Evolutionary conservation across 805 yeast genomes (phyloP).

Genomic region (Zygosaccharomyces bisporus): DNA sequence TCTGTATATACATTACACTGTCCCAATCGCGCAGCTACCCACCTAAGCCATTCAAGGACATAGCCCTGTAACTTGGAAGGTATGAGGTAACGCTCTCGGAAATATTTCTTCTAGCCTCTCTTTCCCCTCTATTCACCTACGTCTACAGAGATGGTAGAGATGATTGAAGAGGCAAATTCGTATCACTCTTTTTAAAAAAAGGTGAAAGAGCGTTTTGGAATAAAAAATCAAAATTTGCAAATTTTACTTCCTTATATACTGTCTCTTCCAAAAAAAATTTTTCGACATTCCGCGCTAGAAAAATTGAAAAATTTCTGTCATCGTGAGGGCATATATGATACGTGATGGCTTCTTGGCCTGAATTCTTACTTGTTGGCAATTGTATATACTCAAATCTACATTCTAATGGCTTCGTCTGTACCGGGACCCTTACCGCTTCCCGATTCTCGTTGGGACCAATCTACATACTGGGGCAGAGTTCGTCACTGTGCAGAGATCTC

Average conservation of each 20-base stretch:
- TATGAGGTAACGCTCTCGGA: slow-evolving; percentile 38
- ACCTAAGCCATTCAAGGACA: slow-evolving; percentile 25
- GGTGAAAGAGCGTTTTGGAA: neutral
- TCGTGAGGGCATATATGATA: neutral
- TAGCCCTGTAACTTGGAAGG: slow-evolving; percentile 27
- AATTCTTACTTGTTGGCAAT: neutral
- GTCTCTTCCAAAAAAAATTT: slow-evolving; percentile 1
- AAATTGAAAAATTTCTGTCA: neutral
- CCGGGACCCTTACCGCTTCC: slow-evolving; percentile 81
- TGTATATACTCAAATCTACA: neutral
- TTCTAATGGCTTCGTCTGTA: slow-evolving; percentile 77
- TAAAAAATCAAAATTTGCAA: neutral
- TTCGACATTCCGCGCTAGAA: neutral
- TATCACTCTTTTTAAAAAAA: slow-evolving; percentile 26
- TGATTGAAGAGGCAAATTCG: slow-evolving; percentile 38
- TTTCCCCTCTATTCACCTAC: slow-evolving; percentile 41
- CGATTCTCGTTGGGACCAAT: slow-evolving; percentile 70
- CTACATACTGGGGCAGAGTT: slow-evolving; percentile 90
- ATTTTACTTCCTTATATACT: slow-evolving; percentile 2
- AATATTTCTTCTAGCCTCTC: slow-evolving; percentile 35
- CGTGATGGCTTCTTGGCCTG: neutral
- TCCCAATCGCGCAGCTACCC: slow-evolving; percentile 37
- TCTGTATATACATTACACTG: slow-evolving; percentile 9
- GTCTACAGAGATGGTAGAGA: slow-evolving; percentile 36
- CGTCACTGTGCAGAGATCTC: slow-evolving; percentile 90